Percentiles rank a stretch among this genome's conserved stretches.
These are phyloP conservation scores for Lepraria neglecta DNA, from an alignment of 495 filamentous ascomycete species.

Conservation along the genomic window DNA sequence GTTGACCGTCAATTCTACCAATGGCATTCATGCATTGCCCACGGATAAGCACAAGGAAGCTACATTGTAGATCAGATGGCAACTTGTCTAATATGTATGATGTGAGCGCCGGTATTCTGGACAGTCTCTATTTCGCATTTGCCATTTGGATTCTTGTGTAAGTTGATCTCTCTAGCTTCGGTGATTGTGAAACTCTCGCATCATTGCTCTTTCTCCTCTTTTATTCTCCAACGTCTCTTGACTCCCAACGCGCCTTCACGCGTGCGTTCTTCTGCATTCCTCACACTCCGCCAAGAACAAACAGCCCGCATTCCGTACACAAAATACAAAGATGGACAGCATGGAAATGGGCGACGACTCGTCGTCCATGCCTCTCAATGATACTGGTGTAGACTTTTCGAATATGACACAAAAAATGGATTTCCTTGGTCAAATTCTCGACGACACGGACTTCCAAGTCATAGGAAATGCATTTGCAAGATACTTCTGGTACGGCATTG, in stretches of 20 bases:
- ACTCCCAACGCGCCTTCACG: background rate
- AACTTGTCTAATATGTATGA: no score
- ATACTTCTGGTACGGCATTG: constrained; percentile 48
- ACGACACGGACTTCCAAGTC: constrained; percentile 43
- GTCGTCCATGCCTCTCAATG: constrained; percentile 1
- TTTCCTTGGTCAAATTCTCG: constrained; percentile 8
- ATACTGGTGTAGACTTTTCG: constrained; percentile 8
- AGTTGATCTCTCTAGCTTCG: constrained; percentile 2
- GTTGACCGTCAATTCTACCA: background rate
- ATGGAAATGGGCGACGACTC: constrained; percentile 9
- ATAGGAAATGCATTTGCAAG: constrained; percentile 43
- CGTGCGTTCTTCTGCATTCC: background rate
- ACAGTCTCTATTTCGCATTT: no score
- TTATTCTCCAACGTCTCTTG: background rate
- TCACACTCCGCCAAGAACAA: background rate
- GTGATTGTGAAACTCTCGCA: background rate
- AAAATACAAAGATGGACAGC: background rate
- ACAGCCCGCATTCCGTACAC: background rate
- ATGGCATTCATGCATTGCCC: background rate
- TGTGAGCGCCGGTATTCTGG: no score
- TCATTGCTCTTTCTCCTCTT: background rate
- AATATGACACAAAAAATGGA: constrained; percentile 12
- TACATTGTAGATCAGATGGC: no score
- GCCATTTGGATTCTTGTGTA: background rate
- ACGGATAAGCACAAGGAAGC: no score